These are phyloP conservation scores for Aspergillus neoniger DNA, from an alignment of 2,329 filamentous ascomycete genomes.

Conservation along the genomic window DNA sequence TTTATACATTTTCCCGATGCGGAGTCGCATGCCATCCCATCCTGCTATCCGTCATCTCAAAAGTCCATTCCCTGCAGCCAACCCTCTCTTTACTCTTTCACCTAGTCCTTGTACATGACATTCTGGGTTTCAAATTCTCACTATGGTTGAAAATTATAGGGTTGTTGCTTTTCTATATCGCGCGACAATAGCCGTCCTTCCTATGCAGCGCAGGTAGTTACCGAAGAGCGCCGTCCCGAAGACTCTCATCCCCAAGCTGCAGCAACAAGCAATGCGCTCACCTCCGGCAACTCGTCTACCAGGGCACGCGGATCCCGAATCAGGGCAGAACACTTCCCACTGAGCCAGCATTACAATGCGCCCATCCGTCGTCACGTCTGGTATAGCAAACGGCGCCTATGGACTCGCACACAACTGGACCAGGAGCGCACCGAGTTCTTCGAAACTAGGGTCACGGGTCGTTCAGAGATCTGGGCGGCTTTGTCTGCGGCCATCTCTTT, in stretches of 20 bases:
- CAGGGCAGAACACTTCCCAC: conserved; percentile 28
- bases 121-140: neutral
- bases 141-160: conserved; percentile 27
- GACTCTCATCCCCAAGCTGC: conserved; percentile 19
- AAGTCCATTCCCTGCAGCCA: neutral
- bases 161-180: conserved; percentile 44
- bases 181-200: conserved; percentile 32
- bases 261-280: conserved; percentile 15
- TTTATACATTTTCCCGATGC: neutral
- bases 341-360: conserved; percentile 66
- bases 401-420: conserved; percentile 70
- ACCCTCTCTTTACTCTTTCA: neutral
- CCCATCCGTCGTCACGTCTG: conserved; percentile 68
- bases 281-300: conserved; percentile 19
- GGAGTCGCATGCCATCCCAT: neutral
- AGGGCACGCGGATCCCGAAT: conserved; percentile 16
- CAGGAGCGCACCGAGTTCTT: conserved; percentile 81
- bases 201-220: conserved; percentile 25
- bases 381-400: conserved; percentile 63
- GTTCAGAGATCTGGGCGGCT: conserved; percentile 77
- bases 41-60: neutral
- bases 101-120: neutral
- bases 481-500: conserved; percentile 68
- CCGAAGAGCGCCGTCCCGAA: conserved; percentile 28
- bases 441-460: conserved; percentile 80